Evolutionary conservation across 768 basidiomycete species (phyloP).

Genomic region (Amanita polypyramis): DNA sequence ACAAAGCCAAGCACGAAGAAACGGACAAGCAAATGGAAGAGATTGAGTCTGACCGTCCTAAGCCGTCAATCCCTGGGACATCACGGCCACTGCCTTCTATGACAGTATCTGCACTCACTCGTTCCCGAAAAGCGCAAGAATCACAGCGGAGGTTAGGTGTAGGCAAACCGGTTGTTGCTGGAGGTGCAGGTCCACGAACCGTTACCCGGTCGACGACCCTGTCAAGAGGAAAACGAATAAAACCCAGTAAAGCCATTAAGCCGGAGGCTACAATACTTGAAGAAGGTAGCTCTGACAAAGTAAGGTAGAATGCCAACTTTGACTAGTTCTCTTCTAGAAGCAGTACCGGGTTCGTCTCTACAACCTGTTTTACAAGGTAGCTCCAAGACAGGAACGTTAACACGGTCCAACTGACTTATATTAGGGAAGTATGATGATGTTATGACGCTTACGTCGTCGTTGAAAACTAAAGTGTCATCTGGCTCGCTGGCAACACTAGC

Average conservation of each 20-base stretch:
- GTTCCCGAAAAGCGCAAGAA: slow-evolving; percentile 64
- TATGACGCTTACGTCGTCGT: neutral
- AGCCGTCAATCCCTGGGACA: slow-evolving; percentile 3
- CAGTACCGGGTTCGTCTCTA: slow-evolving; percentile 15
- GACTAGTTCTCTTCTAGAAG: slow-evolving; percentile 5
- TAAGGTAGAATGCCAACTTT: slow-evolving; percentile 10
- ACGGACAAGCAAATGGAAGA: neutral
- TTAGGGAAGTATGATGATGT: neutral
- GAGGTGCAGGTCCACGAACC: slow-evolving; percentile 55
- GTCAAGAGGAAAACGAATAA: slow-evolving; percentile 39
- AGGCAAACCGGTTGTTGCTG: slow-evolving; percentile 55
- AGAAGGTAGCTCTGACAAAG: slow-evolving; percentile 31
- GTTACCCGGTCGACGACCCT: slow-evolving; percentile 49
- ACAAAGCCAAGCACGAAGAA: slow-evolving; percentile 9
- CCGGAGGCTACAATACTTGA: slow-evolving; percentile 42
- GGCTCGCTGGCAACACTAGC: slow-evolving; percentile 13
- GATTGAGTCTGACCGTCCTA: neutral
- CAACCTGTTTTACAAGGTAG: neutral
- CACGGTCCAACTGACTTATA: neutral
- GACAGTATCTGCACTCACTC: slow-evolving; percentile 21
- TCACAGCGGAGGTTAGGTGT: slow-evolving; percentile 61
- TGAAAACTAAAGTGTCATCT: slow-evolving; percentile 4
- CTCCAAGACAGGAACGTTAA: neutral
- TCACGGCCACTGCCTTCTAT: slow-evolving; percentile 13
- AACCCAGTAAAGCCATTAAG: slow-evolving; percentile 37